Percentiles rank a stretch among this genome's conserved stretches.
Evolutionary conservation across 129 eudicot species (phyloP).

Genomic region (Pulicaria dysenterica): DNA sequence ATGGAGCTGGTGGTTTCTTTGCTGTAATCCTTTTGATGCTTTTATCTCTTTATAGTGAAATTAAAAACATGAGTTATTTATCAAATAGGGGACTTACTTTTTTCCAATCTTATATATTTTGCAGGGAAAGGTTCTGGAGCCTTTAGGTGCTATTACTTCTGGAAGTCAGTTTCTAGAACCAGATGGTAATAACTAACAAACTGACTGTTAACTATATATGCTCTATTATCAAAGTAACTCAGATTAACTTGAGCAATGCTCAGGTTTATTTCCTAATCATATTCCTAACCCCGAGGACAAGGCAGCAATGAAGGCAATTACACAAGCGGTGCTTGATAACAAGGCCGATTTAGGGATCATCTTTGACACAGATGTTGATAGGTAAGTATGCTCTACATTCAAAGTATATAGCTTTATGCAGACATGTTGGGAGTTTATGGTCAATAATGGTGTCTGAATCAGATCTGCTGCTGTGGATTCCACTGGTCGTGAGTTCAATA

Average conservation of each 20-base stretch:
- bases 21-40: constrained; percentile 56
- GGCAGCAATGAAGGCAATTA: constrained; percentile 93
- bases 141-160: constrained; percentile 84
- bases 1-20: constrained; percentile 98
- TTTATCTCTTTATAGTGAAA: not conserved
- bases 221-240: constrained; percentile 8
- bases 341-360: constrained; percentile 97
- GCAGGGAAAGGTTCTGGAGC: constrained; percentile 96
- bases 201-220: not conserved
- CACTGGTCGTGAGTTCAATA: constrained; percentile 83
- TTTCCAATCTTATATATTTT: constrained; percentile 20
- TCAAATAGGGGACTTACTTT: not conserved
- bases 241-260: constrained; percentile 11
- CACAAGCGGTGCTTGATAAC: constrained; percentile 83
- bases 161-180: constrained; percentile 99
- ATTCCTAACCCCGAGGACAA: constrained; percentile 99
- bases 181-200: constrained; percentile 60
- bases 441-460: constrained; percentile 28
- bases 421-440: constrained; percentile 14
- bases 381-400: constrained; percentile 49
- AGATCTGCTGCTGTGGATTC: constrained; percentile 99
- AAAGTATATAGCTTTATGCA: constrained; percentile 7
- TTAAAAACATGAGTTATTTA: constrained; percentile 1
- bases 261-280: constrained; percentile 97
- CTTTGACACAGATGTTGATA: constrained; percentile 99